phyloP scores from a whole-genome alignment of 2,329 filamentous ascomycete species.

The Trichoderma sp. region DNA sequence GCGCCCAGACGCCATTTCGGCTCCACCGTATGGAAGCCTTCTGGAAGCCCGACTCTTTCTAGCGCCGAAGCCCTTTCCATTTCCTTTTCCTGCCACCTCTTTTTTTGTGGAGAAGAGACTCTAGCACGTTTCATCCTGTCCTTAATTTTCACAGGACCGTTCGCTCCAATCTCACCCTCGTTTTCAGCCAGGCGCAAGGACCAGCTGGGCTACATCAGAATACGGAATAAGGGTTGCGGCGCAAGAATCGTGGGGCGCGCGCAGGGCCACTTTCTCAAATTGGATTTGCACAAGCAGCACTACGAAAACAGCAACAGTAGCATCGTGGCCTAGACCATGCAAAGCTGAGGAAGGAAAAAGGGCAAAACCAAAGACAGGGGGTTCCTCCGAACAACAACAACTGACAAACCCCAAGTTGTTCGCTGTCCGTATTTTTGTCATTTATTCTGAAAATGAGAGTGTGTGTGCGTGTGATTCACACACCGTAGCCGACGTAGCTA shows the following conservation, averaged over 20 bases:
- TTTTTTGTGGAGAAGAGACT: neutral
- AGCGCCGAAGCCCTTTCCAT: slow-evolving; percentile 6
- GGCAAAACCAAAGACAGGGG: neutral
- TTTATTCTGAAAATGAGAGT: neutral
- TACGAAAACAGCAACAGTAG: neutral
- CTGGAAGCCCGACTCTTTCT: slow-evolving; percentile 21
- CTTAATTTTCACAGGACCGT: slow-evolving; percentile 8
- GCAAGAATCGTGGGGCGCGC: slow-evolving; percentile 13
- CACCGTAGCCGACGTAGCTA: neutral
- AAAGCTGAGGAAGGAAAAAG: neutral
- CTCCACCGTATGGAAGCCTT: slow-evolving; percentile 20
- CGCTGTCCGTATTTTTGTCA: neutral
- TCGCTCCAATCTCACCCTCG: slow-evolving; percentile 5
- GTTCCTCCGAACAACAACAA: neutral
- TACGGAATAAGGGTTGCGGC: neutral
- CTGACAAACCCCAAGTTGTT: neutral
- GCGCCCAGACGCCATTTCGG: slow-evolving; percentile 10
- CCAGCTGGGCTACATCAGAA: neutral
- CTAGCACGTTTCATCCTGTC: slow-evolving; percentile 18
- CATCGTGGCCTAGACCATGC: neutral
- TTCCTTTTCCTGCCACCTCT: neutral
- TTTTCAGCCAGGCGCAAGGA: slow-evolving; percentile 3
- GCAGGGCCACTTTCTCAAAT: slow-evolving; percentile 20
- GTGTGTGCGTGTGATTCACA: neutral
- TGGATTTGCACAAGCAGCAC: neutral